Evolutionary conservation across 2,329 filamentous ascomycete species (phyloP), one percentile per base, ranked within the genome.

Genomic region (Talaromyces sp.): DNA sequence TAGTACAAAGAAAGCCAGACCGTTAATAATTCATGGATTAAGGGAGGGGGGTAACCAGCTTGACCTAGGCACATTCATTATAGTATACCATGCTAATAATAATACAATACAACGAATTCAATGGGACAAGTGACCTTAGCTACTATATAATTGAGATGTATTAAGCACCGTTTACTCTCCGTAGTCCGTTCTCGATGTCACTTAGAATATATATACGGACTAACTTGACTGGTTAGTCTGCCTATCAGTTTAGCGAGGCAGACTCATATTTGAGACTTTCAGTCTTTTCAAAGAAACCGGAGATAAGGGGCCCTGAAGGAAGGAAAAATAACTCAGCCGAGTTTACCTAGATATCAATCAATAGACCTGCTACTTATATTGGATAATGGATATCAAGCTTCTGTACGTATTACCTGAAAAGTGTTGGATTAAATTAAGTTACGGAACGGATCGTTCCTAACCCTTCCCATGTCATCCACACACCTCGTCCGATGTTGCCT

Each of bases 371-470:
- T 43, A 43, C 8, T 10, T 34, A 34, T 36, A 36, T 36, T 36
- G 11, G 11, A n/a, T 36, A 36, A 8, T 6, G 2, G 17, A 43
- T 19, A 19, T 22, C 29, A 34, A 22, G 17, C 27, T 34, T 54
- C n/a, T 51, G 27, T 19, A 13, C 3, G n/a, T 31, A 53, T 10
- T 29, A 15, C 13, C 5, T 31, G 8, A 4, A 27, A 17, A 34
- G 22, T 8, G 31, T n/a, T 36, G 17, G 2, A 59, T 19, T 5
- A 19, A 29, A 47, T 31, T 45, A 58, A n/a, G 38, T 49, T 58
- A 8, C 51, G 61, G 51, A 36, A 63, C 61, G 61, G 61, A 58
- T 56, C 61, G 61, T 34, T n/a, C 61, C 51, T 63, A 36, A 59
- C 13, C 13, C 25, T 59, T 29, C 5, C 22, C 22, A 5, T 43